Evolutionary conservation across 352 stramenopile genomes (phyloP), one percentile per base, ranked within the genome.

Genomic region (Thalassiosira livingstoniorum): DNA sequence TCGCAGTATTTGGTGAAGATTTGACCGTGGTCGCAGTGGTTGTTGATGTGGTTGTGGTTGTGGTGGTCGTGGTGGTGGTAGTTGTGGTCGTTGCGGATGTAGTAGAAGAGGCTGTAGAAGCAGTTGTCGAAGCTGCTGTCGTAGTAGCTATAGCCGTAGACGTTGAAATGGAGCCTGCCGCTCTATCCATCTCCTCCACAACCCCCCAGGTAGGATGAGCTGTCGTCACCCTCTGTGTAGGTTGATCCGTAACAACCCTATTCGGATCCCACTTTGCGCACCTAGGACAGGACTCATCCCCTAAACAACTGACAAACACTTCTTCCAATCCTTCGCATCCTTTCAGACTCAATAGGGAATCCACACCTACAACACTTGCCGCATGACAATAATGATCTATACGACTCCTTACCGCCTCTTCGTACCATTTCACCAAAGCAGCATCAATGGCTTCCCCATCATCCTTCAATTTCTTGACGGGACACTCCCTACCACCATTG

Each of bases 311-410:
- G 5, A 2, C n/a, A 39, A 75, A 83, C 2, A 72, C 65, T 15
- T 64, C 68, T 61, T 60, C 35, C 37, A 83, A 43, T 23, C 76
- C 76, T 31, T 73, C 37, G 47, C 76, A 83, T 39, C 76, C 76
- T 66, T 57, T 47, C 35, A 83, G 66, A 11, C 43, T 47, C 1
- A 66, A 51, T 31, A 83, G 45, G 7, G 58, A 37, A 32, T 53
- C 10, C 31, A 78, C 53, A 35, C 76, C 68, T 31, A 83, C 45
- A 35, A 77, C 4, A 23, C 55, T 31, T 29, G 80, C 80, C 1
- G 69, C 80, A 74, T 78, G 63, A 25, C 80, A 87, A 53, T 87
- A 87, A 15, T 73, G 60, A 32, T 87, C 80, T 43, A 87, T 27
- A 37, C 69, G 37, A 42, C 60, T 75, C 1, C 43, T 35, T 25